Evolutionary conservation across 805 yeast genomes (phyloP).

Genomic region (Kodamaea nitidulidarum): DNA sequence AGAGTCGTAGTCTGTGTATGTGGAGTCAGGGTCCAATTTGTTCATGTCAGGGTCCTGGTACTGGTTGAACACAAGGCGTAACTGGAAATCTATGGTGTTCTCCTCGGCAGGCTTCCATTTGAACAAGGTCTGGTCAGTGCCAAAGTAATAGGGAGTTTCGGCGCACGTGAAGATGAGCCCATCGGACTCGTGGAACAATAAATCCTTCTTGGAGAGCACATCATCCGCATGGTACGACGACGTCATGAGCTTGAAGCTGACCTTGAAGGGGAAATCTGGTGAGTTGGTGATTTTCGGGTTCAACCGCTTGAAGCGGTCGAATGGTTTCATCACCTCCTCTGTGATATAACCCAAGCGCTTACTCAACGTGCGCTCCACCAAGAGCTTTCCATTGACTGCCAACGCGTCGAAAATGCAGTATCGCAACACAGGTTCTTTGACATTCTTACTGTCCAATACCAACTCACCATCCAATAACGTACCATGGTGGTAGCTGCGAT

Average conservation of each 20-base stretch:
- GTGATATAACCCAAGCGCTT: conserved; percentile 86
- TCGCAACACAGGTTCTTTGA: conserved; percentile 47
- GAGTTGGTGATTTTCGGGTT: conserved; percentile 70
- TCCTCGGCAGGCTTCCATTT: conserved; percentile 98
- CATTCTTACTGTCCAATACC: conserved; percentile 68
- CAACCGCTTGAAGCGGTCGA: conserved; percentile 58
- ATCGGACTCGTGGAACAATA: conserved; percentile 83
- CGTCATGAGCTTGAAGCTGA: conserved; percentile 85
- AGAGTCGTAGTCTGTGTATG: conserved; percentile 76
- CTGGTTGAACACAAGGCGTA: conserved; percentile 56
- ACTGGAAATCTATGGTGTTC: conserved; percentile 84
- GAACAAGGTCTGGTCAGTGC: conserved; percentile 80
- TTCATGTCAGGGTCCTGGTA: conserved; percentile 62
- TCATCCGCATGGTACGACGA: conserved; percentile 72
- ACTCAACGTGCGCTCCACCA: conserved; percentile 67
- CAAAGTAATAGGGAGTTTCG: conserved; percentile 78
- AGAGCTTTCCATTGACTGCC: conserved; percentile 70
- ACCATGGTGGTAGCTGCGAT: conserved; percentile 70
- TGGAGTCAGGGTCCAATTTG: conserved; percentile 62
- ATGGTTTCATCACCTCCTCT: conserved; percentile 77
- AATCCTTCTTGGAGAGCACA: conserved; percentile 66
- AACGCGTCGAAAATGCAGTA: conserved; percentile 90
- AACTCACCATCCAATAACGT: conserved; percentile 93
- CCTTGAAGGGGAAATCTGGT: conserved; percentile 71
- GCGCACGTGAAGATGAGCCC: conserved; percentile 93